Evolutionary conservation across 1,284 basidiomycete species (phyloP).

Genomic region (Limonomyces culmigenus): DNA sequence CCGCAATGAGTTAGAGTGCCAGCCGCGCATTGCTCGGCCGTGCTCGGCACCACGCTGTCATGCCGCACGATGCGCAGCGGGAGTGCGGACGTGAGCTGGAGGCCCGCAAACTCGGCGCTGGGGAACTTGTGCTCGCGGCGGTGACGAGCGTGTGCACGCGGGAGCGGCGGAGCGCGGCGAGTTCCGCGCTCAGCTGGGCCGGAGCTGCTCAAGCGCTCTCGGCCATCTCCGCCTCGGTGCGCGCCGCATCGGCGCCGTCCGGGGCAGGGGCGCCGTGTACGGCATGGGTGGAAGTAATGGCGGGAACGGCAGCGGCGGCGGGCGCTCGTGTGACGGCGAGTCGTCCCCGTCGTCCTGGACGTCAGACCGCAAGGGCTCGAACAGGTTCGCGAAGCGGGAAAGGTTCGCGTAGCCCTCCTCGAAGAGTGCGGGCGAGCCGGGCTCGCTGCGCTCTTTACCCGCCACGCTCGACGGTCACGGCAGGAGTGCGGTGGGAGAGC

Average conservation of each 20-base stretch:
- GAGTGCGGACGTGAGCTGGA: conserved; percentile 3
- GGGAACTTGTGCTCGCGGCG: not conserved
- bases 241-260: not conserved
- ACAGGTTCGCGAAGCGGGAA: conserved; percentile 51
- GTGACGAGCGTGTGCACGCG: not conserved
- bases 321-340: conserved; percentile 8
- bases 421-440: too few species aligned
- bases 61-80: conserved; percentile 17
- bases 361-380: conserved; percentile 27
- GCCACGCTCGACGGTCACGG: conserved; percentile 18
- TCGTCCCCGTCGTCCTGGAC: not conserved
- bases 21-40: conserved; percentile 6
- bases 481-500: not conserved
- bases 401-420: too few species aligned
- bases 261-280: not conserved
- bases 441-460: conserved; percentile 25
- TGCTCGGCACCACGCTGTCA: conserved; percentile 9
- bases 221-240: conserved; percentile 10
- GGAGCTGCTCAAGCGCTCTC: conserved; percentile 27
- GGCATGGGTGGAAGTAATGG: conserved; percentile 1
- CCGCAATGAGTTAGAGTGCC: too few species aligned
- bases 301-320: conserved; percentile 6
- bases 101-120: not conserved
- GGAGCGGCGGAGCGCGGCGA: conserved; percentile 20
- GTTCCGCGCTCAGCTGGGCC: conserved; percentile 45